phyloP scores from a whole-genome alignment of 129 eudicot species.

The Lonicera japonica region DNA sequence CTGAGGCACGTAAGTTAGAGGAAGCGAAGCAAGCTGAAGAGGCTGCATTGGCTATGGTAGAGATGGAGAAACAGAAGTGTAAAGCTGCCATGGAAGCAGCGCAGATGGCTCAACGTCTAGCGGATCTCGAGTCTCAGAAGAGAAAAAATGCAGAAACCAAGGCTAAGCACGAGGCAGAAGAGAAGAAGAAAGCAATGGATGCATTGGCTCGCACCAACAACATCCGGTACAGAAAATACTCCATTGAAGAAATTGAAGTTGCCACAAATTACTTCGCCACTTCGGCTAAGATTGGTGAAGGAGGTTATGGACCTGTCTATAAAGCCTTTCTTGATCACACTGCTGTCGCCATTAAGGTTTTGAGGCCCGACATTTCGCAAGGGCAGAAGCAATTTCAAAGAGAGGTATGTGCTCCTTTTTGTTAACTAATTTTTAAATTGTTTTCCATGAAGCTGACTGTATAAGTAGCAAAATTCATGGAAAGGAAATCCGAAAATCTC shows the following conservation, averaged over 20 bases:
- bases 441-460: too few species aligned
- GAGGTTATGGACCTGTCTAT: slow-evolving; percentile 62
- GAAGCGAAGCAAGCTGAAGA: slow-evolving; percentile 25
- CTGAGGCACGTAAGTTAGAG: slow-evolving; percentile 21
- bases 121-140: slow-evolving; percentile 43
- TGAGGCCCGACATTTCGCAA: slow-evolving; percentile 41
- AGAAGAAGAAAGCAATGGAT: slow-evolving; percentile 29
- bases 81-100: slow-evolving; percentile 62
- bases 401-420: slow-evolving; percentile 28
- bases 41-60: slow-evolving; percentile 35
- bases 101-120: slow-evolving; percentile 42
- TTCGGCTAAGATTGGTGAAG: slow-evolving; percentile 52
- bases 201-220: slow-evolving; percentile 18
- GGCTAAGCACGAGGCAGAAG: slow-evolving; percentile 31
- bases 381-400: slow-evolving; percentile 48
- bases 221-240: slow-evolving; percentile 35
- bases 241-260: slow-evolving; percentile 44
- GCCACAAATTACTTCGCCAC: slow-evolving; percentile 52
- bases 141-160: slow-evolving; percentile 34
- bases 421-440: too few species aligned
- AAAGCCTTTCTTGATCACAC: slow-evolving; percentile 45
- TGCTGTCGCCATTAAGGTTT: slow-evolving; percentile 60
- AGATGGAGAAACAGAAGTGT: slow-evolving; percentile 52
- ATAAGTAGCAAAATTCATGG: too few species aligned
- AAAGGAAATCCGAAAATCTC: too few species aligned